Base-by-base conservation (phyloP, 352 stramenopile species). In the Phytopythium aichiense region DNA sequence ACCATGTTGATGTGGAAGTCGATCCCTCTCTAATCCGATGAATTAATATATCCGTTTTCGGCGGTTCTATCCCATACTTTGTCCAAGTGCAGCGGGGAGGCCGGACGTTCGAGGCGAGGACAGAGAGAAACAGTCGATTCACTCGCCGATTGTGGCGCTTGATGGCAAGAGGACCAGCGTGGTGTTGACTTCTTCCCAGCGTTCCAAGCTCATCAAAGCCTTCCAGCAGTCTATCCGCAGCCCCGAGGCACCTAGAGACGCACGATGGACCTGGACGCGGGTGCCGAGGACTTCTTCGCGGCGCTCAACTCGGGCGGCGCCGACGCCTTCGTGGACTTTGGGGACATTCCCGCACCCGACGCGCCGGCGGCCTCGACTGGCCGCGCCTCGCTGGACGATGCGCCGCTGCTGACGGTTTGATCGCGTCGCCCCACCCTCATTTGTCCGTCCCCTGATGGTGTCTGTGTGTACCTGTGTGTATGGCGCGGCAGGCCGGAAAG, bases 261-360 rank as follows among this genome's bases (percentile, higher is more conserved):
- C n/a, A 22, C 16, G 0, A 93, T 93, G 84, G 84, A 93, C 57
- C 56, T 93, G 31, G 87, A 95, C 63, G 84, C 71, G 2, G 79
- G 82, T 28, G 84, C 84, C 13, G 76, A 87, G n/a, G 84, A 95
- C 60, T 95, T 92, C 61, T 92, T 95, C 58, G 74, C 81, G 60
- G 80, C 81, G 58, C 71, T 92, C 20, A 79, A 92, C 68, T 88
- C 86, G 43, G 81, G 76, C 31, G 58, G 60, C n/a, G 76, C 72
- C 25, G 77, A 89, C 43, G 69, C 69, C 15, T 91, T 92, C 55
- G 65, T 75, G 31, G 77, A 82, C 65, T 89, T 89, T 49, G 71
- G 53, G 53, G 64, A 73, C 38, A 66, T 79, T 43, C 69, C 70
- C 23, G 69, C 72, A 40, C 66, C 66, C 20, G 58, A 69, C 9